Conservation (phyloP, 2,329 filamentous ascomycete genomes). For the Colletotrichum lini region DNA sequence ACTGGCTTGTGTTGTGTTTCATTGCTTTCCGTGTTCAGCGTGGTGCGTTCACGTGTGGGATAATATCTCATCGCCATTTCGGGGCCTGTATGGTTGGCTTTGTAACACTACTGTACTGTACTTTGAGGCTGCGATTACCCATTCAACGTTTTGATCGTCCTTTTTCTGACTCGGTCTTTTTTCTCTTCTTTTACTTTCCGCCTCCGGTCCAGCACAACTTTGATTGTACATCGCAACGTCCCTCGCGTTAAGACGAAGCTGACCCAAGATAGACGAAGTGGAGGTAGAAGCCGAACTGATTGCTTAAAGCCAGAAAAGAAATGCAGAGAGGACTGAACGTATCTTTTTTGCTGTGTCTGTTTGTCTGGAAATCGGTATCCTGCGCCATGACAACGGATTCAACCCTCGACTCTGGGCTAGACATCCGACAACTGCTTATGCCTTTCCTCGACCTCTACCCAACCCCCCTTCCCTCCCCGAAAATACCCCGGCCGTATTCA, state of each 20-base stretch:
- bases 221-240: too few relatives aligned
- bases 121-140: conserved; percentile 9
- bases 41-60: background rate
- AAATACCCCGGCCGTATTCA: background rate
- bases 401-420: background rate
- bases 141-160: background rate
- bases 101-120: background rate
- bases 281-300: background rate
- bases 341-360: background rate
- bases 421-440: background rate
- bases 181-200: background rate
- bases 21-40: background rate
- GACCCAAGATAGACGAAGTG: background rate
- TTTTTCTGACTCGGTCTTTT: background rate
- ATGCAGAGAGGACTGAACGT: background rate
- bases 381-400: background rate
- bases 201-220: background rate
- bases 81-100: background rate
- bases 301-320: background rate
- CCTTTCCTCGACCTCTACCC: background rate
- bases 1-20: background rate
- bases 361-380: background rate
- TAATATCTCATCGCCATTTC: conserved; percentile 2
- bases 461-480: background rate
- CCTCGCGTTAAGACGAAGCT: too few relatives aligned